phyloP scores from a whole-genome alignment of 352 stramenopile species.

The Pythium aristosporum region DNA sequence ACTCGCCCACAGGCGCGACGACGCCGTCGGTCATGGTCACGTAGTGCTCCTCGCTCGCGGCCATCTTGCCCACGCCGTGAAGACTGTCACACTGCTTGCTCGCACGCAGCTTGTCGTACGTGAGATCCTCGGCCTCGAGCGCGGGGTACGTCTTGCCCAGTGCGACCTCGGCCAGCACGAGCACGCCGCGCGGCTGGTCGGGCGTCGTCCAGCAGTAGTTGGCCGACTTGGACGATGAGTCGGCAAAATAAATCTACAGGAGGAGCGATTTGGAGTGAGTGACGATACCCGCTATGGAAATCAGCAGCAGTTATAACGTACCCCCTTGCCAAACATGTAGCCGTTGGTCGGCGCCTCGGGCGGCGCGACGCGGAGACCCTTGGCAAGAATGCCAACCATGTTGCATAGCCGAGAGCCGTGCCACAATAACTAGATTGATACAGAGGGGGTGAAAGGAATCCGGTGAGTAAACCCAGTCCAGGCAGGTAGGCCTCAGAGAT shows the following conservation, averaged over 20 bases:
- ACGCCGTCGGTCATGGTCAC: slow-evolving; percentile 51
- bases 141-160: slow-evolving; percentile 47
- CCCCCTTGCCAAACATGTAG: slow-evolving; percentile 87
- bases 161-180: slow-evolving; percentile 67
- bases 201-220: slow-evolving; percentile 81
- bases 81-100: slow-evolving; percentile 46
- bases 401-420: slow-evolving; percentile 82
- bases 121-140: slow-evolving; percentile 53
- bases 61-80: slow-evolving; percentile 57
- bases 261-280: neutral
- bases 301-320: slow-evolving; percentile 26
- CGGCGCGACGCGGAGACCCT: slow-evolving; percentile 79
- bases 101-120: slow-evolving; percentile 42
- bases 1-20: slow-evolving; percentile 53
- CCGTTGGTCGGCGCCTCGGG: slow-evolving; percentile 75
- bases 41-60: slow-evolving; percentile 39
- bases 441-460: neutral
- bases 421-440: slow-evolving; percentile 61
- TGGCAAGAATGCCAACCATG: slow-evolving; percentile 73
- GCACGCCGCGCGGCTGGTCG: slow-evolving; percentile 55
- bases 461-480: neutral
- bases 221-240: slow-evolving; percentile 77
- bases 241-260: slow-evolving; percentile 82
- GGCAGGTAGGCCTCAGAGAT: neutral
- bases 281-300: slow-evolving; percentile 1